phyloP scores from a whole-genome alignment of 106 monocot genomes.

The Ottelia alismoides region DNA sequence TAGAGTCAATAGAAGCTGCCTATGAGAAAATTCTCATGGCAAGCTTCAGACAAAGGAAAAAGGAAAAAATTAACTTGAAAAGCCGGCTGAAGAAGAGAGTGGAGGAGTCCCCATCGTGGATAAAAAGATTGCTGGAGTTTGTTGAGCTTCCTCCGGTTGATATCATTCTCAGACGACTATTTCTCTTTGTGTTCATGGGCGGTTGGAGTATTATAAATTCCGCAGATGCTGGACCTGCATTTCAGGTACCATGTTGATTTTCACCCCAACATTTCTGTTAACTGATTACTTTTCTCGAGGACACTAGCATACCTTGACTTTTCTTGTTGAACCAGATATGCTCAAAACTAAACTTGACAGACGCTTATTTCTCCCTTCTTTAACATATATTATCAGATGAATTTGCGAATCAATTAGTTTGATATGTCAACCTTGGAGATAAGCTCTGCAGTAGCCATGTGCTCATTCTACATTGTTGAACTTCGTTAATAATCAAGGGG shows the following conservation, averaged over 20 bases:
- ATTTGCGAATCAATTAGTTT: no score
- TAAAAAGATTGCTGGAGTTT: constrained; percentile 52
- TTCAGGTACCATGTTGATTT: constrained; percentile 50
- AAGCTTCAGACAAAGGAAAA: constrained; percentile 69
- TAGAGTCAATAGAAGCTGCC: constrained; percentile 85
- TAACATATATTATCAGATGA: no score
- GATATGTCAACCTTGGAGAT: no score
- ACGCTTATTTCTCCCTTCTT: no score
- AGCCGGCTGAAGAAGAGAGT: constrained; percentile 72
- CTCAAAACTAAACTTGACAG: no score
- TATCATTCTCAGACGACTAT: constrained; percentile 60
- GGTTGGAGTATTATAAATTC: constrained; percentile 80
- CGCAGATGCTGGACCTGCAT: constrained; percentile 81
- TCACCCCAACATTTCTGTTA: no score
- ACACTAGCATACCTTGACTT: no score
- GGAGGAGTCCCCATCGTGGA: constrained; percentile 91
- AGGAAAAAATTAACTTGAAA: constrained; percentile 86
- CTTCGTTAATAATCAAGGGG: no score
- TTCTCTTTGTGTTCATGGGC: constrained; percentile 89
- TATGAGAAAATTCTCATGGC: constrained; percentile 88
- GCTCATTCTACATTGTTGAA: no score
- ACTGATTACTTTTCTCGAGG: no score
- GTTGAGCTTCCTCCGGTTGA: constrained; percentile 66
- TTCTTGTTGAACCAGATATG: no score
- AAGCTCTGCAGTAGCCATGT: no score